Base-by-base conservation (phyloP, 352 stramenopile species). In the Globisporangium irregulare region DNA sequence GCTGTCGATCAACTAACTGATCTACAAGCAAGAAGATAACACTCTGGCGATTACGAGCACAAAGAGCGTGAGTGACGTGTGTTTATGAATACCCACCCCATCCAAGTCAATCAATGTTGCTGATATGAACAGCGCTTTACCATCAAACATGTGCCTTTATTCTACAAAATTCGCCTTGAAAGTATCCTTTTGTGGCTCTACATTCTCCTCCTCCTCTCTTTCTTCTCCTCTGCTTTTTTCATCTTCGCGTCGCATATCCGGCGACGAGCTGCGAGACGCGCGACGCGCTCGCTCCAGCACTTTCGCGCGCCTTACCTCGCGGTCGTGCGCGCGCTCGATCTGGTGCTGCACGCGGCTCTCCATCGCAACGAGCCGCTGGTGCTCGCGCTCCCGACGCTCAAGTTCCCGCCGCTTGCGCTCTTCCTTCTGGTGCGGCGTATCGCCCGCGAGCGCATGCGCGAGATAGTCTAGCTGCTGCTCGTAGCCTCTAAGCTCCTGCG, bases 371-470 rank as follows among this genome's bases (percentile, higher is more conserved):
- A 81, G 20, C 0, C 87, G 79, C 54, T 79, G 77, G 29, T 84
- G 74, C 43, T 91, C 80, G 20, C 84, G 80, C 53, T 80, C 73
- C 15, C 74, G 53, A 20, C 83, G 83, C 46, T 86, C 79, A 10
- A 72, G 64, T 36, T 90, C 79, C 24, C 84, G 80, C 27, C 73
- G 69, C 10, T 69, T 73, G 20, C 83, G 84, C 62, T 81, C 79
- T 46, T 82, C 70, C 41, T 82, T 74, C 51, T 94, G 87, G 66
- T 92, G 87, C 14, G 79, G 77, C 8, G 84, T 94, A 59, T 88
- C 67, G 0, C 84, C 82, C 20, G 79, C 79, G 15, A 94, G 65
- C 20, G 79, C 87, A 24, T 84, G 73, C 15, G 79, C 87, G n/a
- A 94, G 62, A 65, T 90, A 81, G 61, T 89, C 64, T 34, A 89